phyloP scores from a whole-genome alignment of 2,329 filamentous ascomycete genomes.

The Teratosphaeria pseudoeucalypti region DNA sequence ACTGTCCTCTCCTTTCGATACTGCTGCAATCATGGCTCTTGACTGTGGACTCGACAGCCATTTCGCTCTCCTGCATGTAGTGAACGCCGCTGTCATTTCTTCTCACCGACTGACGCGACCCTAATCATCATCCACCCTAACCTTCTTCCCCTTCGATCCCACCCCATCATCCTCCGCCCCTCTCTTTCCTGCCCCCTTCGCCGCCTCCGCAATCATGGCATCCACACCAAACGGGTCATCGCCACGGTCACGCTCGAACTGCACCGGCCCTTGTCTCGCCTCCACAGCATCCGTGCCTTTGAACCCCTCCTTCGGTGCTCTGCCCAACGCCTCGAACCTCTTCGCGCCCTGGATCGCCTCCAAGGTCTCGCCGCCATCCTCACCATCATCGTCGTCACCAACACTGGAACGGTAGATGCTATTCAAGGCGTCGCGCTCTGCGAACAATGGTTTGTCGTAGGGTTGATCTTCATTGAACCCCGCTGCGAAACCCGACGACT shows the following conservation, averaged over 20 bases:
- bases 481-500: constrained; percentile 74
- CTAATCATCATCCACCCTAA: constrained; percentile 62
- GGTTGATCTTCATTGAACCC: constrained; percentile 89
- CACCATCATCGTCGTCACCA: constrained; percentile 60
- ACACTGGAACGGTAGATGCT: constrained; percentile 82
- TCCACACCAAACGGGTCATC: constrained; percentile 88
- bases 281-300: constrained; percentile 77
- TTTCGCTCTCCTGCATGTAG: neutral
- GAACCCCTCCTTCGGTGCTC: constrained; percentile 67
- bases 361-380: constrained; percentile 70
- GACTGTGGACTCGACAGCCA: neutral
- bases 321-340: constrained; percentile 80
- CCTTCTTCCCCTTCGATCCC: constrained; percentile 52
- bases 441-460: constrained; percentile 95
- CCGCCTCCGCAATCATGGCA: constrained; percentile 76
- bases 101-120: neutral
- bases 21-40: neutral
- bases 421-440: constrained; percentile 86
- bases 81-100: neutral
- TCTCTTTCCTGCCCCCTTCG: constrained; percentile 54
- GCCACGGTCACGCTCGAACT: constrained; percentile 78
- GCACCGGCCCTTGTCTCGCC: constrained; percentile 79
- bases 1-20: neutral
- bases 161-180: constrained; percentile 53
- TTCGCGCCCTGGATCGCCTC: constrained; percentile 76